Percentiles rank a stretch among this genome's conserved stretches.
These are phyloP conservation scores for Verticillium longisporum DNA, from an alignment of 2,329 filamentous ascomycete genomes.

Conservation along the genomic window DNA sequence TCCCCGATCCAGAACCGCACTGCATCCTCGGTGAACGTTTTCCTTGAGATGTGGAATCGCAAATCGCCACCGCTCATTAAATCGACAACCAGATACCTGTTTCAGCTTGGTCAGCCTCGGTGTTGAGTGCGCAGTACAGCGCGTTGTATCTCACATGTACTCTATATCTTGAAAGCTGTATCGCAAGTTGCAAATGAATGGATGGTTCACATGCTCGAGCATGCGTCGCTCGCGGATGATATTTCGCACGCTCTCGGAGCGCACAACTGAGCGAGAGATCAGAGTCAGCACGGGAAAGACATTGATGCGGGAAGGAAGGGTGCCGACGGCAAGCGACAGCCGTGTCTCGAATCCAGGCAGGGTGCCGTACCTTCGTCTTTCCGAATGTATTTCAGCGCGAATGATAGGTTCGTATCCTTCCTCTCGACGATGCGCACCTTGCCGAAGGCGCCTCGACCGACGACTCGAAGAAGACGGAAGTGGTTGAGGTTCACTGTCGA, in stretches of 20 bases:
- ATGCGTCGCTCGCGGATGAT: conserved; percentile 96
- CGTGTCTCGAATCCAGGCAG: background rate
- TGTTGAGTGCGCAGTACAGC: conserved; percentile 18
- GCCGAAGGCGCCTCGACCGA: conserved; percentile 95
- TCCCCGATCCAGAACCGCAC: conserved; percentile 97
- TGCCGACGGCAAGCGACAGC: background rate
- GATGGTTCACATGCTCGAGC: conserved; percentile 96
- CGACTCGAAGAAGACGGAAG: conserved; percentile 89
- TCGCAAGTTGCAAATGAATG: conserved; percentile 95
- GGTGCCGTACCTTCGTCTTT: conserved; percentile 82
- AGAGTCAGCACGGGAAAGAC: conserved; percentile 6
- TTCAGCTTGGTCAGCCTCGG: conserved; percentile 18
- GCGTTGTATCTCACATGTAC: conserved; percentile 67
- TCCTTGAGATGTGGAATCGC: conserved; percentile 94
- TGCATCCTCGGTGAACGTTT: conserved; percentile 95
- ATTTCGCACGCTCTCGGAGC: conserved; percentile 95
- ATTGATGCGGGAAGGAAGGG: background rate
- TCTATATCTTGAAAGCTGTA: conserved; percentile 99
- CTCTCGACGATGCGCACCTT: conserved; percentile 98
- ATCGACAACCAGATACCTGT: conserved; percentile 95
- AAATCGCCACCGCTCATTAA: conserved; percentile 96
- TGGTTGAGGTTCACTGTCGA: conserved; percentile 86
- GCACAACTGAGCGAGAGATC: conserved; percentile 60
- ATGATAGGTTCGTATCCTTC: conserved; percentile 89
- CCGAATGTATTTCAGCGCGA: conserved; percentile 95